Base-by-base conservation (phyloP, 2,329 filamentous ascomycete species). In the Metarhizium robertsii region DNA sequence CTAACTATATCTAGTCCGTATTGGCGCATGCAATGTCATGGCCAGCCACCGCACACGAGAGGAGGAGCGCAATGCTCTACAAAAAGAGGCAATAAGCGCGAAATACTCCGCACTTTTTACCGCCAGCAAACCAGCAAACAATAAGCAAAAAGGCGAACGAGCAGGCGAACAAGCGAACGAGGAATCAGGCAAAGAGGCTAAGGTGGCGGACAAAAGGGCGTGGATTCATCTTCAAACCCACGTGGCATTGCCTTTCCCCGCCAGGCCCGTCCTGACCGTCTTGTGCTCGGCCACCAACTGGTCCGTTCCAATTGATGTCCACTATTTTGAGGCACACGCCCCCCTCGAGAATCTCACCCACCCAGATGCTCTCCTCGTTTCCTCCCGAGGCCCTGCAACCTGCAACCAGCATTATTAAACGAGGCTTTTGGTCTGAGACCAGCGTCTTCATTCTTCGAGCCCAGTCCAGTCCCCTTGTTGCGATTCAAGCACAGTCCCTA, bases 221-320 rank as follows among this genome's bases (percentile, higher is more conserved):
- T 29, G 43, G 18, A 38, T 42, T 42, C 55, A 57, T 54, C 56
- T 55, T 58, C 53, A 50, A 55, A 50, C 49, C 54, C 58, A 60
- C 58, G 58, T 60, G 58, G 58, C 57, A 56, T 60, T 57, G 34
- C 50, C 8, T 53, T 60, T 55, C 55, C 54, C 49, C 51, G 14
- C 13, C 34, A 36, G 7, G 34, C 7, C 34, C 34, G 13, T 36
- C 34, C 34, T 13, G 34, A 36, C 8, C 30, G 25, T 25, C 25
- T 25, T 25, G 25, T 25, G 25, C 25, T 25, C 25, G 25, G 25
- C 25, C 25, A 25, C 25, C 46, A 36, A 20, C 16, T 25, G n/a
- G 43, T 18, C n/a, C 43, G 18, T 18, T 42, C 40, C 40, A 18
- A 16, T 18, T 25, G 3, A 25, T 25, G 25, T 4, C n/a, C 11